A percentile compares a stretch with the other conserved stretches of the same genome.
These are phyloP conservation scores for Melastoma malabathricum DNA, from an alignment of 345 rosid species.

Conservation along the genomic window DNA sequence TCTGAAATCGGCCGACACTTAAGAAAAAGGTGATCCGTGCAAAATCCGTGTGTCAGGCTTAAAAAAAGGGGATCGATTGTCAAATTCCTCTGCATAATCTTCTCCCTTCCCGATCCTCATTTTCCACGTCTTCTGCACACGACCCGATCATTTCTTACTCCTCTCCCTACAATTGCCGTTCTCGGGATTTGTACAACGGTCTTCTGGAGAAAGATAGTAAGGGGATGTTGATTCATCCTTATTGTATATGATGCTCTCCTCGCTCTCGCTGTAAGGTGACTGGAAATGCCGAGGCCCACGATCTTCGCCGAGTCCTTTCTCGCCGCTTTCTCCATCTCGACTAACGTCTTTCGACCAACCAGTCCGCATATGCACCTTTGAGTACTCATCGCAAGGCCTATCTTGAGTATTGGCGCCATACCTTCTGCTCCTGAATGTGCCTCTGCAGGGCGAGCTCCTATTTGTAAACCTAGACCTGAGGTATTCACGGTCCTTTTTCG, in stretches of 20 bases:
- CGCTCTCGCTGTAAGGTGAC: slow-evolving; percentile 34
- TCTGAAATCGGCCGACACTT: background rate
- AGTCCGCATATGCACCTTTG: slow-evolving; percentile 42
- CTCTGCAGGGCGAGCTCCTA: slow-evolving; percentile 53
- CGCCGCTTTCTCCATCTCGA: slow-evolving; percentile 40
- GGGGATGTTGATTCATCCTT: slow-evolving; percentile 42
- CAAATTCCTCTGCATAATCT: slow-evolving; percentile 36
- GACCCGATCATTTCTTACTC: slow-evolving; percentile 39
- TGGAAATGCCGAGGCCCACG: slow-evolving; percentile 58
- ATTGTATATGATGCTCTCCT: slow-evolving; percentile 28
- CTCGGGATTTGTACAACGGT: slow-evolving; percentile 31
- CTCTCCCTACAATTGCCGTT: slow-evolving; percentile 41
- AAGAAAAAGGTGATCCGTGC: slow-evolving; percentile 2
- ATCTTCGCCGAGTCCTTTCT: slow-evolving; percentile 55
- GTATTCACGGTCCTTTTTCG: slow-evolving; percentile 39
- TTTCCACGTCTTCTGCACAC: slow-evolving; percentile 35
- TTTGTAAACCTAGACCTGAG: slow-evolving; percentile 35
- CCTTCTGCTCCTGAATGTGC: slow-evolving; percentile 47
- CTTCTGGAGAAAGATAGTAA: slow-evolving; percentile 35
- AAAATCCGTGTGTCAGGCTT: background rate
- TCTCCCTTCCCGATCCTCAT: slow-evolving; percentile 54
- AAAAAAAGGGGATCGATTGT: slow-evolving; percentile 21
- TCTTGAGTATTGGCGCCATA: slow-evolving; percentile 46
- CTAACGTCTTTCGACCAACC: slow-evolving; percentile 49
- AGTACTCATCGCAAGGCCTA: slow-evolving; percentile 42